Evolutionary conservation across 371 early-diverging fungal genomes (phyloP).

Genomic region (Mucor plumbeus): DNA sequence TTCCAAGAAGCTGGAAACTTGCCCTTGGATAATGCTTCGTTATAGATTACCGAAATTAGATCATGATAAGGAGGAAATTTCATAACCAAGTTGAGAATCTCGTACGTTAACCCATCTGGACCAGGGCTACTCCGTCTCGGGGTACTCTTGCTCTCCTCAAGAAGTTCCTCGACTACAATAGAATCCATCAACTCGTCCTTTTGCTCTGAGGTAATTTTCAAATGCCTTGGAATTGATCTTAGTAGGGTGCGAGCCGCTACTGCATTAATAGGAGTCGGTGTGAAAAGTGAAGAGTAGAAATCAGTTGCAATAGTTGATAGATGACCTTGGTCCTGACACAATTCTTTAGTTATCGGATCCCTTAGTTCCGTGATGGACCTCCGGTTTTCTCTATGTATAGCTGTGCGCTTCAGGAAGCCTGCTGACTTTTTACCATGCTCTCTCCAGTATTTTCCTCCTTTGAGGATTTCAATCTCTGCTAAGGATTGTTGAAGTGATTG

Average conservation of each 20-base stretch:
- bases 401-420: not conserved
- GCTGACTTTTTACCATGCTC: not conserved
- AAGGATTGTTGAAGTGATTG: not conserved
- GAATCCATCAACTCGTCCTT: not conserved
- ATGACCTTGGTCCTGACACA: not conserved
- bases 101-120: slow-evolving; percentile 3
- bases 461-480: not conserved
- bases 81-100: not conserved
- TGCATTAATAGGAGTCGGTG: not conserved
- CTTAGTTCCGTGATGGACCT: not conserved
- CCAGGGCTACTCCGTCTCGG: slow-evolving; percentile 10
- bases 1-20: not conserved
- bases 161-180: not conserved
- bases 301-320: not conserved
- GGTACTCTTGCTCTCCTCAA: not conserved
- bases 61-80: not conserved
- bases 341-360: not conserved
- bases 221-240: not conserved
- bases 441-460: not conserved
- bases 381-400: not conserved
- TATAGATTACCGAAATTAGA: not conserved
- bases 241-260: not conserved
- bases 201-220: too few species aligned
- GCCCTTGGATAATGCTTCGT: not conserved
- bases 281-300: not conserved